A percentile compares a stretch with the other conserved stretches of the same genome.
phyloP scores from a whole-genome alignment of 306 rosid species.

The Fagus crenata region DNA sequence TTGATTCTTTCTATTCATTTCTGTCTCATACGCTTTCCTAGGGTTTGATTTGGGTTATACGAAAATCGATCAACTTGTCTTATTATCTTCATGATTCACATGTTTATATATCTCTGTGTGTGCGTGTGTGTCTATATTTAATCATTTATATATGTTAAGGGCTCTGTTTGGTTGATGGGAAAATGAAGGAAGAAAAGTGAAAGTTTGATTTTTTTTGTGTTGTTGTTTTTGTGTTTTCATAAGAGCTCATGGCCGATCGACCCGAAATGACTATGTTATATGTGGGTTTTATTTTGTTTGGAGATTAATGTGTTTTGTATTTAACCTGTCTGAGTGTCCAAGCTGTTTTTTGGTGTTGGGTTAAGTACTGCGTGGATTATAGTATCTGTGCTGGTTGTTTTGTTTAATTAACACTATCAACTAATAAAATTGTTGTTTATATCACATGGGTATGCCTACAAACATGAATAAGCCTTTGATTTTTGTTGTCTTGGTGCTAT shows the following conservation, averaged over 20 bases:
- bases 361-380: neutral
- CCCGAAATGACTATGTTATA: no score
- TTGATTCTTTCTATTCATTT: neutral
- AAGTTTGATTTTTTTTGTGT: no score
- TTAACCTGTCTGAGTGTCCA: no score
- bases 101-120: neutral
- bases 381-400: neutral
- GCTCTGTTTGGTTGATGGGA: constrained; percentile 13
- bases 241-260: no score
- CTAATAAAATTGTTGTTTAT: neutral
- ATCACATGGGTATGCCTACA: neutral
- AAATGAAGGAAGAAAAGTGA: neutral
- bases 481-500: neutral
- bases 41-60: neutral
- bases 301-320: neutral
- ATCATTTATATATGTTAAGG: neutral
- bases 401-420: neutral
- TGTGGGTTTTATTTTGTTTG: neutral
- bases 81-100: neutral
- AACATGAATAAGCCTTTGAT: neutral
- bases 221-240: no score
- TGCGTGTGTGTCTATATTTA: neutral
- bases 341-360: no score
- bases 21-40: neutral
- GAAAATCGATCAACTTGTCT: neutral